Percentiles rank a stretch among this genome's conserved stretches.
Evolutionary conservation across 2,329 filamentous ascomycete genomes (phyloP).

Genomic region (Akanthomyces lecanii): DNA sequence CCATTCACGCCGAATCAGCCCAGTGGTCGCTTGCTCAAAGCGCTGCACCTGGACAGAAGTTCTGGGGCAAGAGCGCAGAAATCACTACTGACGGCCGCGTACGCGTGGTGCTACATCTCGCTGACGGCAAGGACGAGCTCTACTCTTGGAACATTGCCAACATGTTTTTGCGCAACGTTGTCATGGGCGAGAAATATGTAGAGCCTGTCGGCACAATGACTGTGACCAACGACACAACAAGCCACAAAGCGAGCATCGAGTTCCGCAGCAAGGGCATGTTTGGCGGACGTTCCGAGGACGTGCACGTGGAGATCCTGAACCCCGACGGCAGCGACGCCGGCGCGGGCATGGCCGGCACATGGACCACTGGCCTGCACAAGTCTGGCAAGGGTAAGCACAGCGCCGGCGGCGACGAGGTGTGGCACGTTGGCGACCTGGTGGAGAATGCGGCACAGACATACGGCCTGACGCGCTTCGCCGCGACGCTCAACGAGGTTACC

Average conservation of each 20-base stretch:
- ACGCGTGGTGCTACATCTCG: constrained; percentile 64
- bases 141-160: constrained; percentile 89
- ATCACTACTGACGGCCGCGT: constrained; percentile 88
- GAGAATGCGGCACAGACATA: constrained; percentile 76
- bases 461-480: constrained; percentile 83
- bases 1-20: constrained; percentile 84
- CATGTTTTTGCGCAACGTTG: constrained; percentile 90
- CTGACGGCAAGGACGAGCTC: constrained; percentile 67
- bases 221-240: constrained; percentile 76
- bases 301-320: constrained; percentile 69
- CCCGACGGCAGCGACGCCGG: constrained; percentile 61
- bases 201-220: constrained; percentile 91
- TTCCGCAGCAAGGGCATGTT: constrained; percentile 98
- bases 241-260: constrained; percentile 77
- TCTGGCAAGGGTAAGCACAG: constrained; percentile 53
- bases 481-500: constrained; percentile 83
- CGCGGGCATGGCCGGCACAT: constrained; percentile 71
- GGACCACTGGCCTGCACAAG: constrained; percentile 71
- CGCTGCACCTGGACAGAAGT: constrained; percentile 87
- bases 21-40: constrained; percentile 85
- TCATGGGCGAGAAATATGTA: constrained; percentile 96
- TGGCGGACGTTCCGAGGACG: constrained; percentile 87
- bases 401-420: constrained; percentile 63
- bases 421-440: constrained; percentile 74
- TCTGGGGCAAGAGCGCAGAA: constrained; percentile 97